A percentile compares a stretch with the other conserved stretches of the same genome.
These are phyloP conservation scores for Botryotinia convoluta DNA, from an alignment of 2,329 filamentous ascomycete genomes.

Conservation along the genomic window DNA sequence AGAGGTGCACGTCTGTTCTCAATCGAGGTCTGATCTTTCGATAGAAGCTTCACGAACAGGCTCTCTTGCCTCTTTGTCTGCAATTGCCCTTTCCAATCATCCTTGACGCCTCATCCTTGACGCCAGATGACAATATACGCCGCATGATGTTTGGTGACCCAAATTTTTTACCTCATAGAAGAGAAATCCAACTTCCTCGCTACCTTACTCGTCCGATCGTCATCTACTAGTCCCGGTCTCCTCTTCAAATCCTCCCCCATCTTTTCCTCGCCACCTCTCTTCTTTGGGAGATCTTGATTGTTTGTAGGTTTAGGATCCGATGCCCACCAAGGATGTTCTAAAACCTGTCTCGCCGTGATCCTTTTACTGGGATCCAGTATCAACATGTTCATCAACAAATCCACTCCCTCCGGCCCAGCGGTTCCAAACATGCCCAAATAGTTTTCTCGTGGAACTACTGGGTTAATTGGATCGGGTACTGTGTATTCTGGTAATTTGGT, in stretches of 20 bases:
- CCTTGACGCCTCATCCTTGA: slow-evolving; percentile 17
- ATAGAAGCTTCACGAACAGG: neutral
- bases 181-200: slow-evolving; percentile 39
- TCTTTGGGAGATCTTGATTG: slow-evolving; percentile 77
- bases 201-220: slow-evolving; percentile 63
- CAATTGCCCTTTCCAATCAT: neutral
- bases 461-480: slow-evolving; percentile 54
- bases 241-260: slow-evolving; percentile 70
- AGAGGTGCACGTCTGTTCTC: neutral
- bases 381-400: slow-evolving; percentile 83
- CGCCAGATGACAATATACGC: slow-evolving; percentile 9
- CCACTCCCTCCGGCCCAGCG: slow-evolving; percentile 77
- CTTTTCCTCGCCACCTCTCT: slow-evolving; percentile 69
- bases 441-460: slow-evolving; percentile 64
- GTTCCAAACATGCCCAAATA: slow-evolving; percentile 77
- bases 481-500: slow-evolving; percentile 76
- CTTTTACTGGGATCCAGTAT: slow-evolving; percentile 82
- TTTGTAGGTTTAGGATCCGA: slow-evolving; percentile 78
- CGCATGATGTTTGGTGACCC: neutral
- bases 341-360: slow-evolving; percentile 71
- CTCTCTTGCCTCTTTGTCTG: neutral
- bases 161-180: slow-evolving; percentile 29
- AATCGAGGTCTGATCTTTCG: neutral
- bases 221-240: slow-evolving; percentile 65
- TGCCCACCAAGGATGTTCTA: slow-evolving; percentile 84